These are phyloP conservation scores for Bretziella fagacearum DNA, from an alignment of 2,329 filamentous ascomycete genomes.

Conservation along the genomic window DNA sequence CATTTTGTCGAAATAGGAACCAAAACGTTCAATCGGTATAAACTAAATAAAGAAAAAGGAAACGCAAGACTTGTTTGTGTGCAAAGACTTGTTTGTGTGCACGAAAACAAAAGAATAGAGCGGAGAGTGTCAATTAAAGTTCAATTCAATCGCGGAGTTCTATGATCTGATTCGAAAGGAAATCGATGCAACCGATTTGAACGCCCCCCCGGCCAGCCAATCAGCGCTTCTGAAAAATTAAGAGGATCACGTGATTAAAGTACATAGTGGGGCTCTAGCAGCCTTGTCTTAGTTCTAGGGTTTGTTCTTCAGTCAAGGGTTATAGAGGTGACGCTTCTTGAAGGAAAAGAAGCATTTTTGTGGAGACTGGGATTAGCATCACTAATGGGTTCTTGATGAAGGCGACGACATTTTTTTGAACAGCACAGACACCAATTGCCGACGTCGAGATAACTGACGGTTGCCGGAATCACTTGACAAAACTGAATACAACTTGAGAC, in stretches of 20 bases:
- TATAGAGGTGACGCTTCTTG: not conserved
- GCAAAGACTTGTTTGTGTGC: not conserved
- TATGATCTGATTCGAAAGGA: constrained; percentile 11
- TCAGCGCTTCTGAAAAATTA: constrained; percentile 8
- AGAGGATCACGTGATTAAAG: not conserved
- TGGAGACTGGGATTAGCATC: not conserved
- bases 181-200: not conserved
- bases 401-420: no score
- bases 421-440: no score
- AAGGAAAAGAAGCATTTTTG: constrained; percentile 1
- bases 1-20: constrained; percentile 8
- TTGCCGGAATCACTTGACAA: no score
- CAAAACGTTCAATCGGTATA: not conserved
- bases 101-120: constrained; percentile 1
- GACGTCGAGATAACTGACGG: no score
- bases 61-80: not conserved
- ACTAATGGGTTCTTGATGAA: no score
- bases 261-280: constrained; percentile 5
- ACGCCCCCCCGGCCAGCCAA: constrained; percentile 3
- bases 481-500: no score
- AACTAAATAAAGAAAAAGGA: constrained; percentile 1
- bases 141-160: not conserved
- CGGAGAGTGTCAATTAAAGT: constrained; percentile 1
- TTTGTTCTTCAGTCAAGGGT: not conserved
- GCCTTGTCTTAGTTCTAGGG: not conserved